A percentile compares a stretch with the other conserved stretches of the same genome.
These are phyloP conservation scores for Phaeoacremonium minimum DNA, from an alignment of 2,329 filamentous ascomycete species.

Conservation along the genomic window DNA sequence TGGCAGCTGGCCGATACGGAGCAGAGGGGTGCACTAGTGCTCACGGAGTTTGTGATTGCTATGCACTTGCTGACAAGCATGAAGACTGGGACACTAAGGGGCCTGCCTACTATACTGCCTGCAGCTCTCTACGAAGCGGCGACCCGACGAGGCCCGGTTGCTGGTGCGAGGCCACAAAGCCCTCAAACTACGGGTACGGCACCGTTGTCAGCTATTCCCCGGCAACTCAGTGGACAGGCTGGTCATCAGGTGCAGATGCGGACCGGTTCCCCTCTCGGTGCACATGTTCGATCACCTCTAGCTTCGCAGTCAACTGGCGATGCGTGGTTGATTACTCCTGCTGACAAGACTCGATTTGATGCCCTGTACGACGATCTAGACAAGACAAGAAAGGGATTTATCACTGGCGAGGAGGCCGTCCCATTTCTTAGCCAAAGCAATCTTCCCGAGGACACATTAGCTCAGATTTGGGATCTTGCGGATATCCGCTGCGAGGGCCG, in stretches of 20 bases:
- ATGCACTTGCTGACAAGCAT: constrained; percentile 95
- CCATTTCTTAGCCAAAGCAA: constrained; percentile 91
- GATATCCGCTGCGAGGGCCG: constrained; percentile 90
- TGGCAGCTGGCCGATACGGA: constrained; percentile 95
- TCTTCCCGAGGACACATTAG: constrained; percentile 80
- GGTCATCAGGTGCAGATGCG: constrained; percentile 52
- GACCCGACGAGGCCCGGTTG: constrained; percentile 56
- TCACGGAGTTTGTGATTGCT: constrained; percentile 93
- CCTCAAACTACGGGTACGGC: constrained; percentile 42
- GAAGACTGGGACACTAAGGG: constrained; percentile 77
- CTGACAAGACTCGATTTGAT: constrained; percentile 86
- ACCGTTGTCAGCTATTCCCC: constrained; percentile 66
- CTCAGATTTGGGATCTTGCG: constrained; percentile 94
- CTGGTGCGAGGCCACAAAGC: constrained; percentile 41
- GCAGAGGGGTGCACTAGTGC: constrained; percentile 79
- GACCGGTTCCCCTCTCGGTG: constrained; percentile 52
- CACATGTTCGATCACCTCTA: constrained; percentile 33
- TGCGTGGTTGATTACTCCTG: constrained; percentile 72
- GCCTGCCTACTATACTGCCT: constrained; percentile 75
- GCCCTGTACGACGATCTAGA: constrained; percentile 81
- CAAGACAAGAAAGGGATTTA: constrained; percentile 72
- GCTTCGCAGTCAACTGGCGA: constrained; percentile 47
- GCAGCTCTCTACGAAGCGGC: constrained; percentile 88
- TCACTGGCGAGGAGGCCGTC: constrained; percentile 92
- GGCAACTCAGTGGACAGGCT: constrained; percentile 71